Conservation (phyloP, 1,139 yeast species). For the Zygosaccharomyces sapae region DNA sequence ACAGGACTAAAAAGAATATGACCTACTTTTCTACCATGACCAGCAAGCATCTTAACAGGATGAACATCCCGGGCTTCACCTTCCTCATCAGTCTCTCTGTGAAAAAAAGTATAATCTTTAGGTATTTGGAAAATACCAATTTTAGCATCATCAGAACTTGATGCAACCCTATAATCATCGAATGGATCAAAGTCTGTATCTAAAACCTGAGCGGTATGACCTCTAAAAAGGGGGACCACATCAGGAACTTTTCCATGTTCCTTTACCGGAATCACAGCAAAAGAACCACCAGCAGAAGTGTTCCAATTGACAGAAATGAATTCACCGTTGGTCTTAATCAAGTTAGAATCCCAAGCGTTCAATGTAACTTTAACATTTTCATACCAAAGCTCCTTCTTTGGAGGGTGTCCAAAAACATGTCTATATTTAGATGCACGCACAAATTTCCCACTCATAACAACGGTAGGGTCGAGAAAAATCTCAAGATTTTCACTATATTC, state of each 20-base stretch:
- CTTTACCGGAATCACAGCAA: conserved; percentile 79
- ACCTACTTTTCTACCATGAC: conserved; percentile 95
- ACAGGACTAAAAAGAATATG: conserved; percentile 86
- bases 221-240: conserved; percentile 85
- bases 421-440: conserved; percentile 96
- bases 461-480: not conserved
- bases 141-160: conserved; percentile 90
- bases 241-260: conserved; percentile 97
- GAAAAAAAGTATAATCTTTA: conserved; percentile 60
- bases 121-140: conserved; percentile 87
- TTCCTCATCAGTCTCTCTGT: conserved; percentile 52
- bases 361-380: conserved; percentile 82
- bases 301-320: conserved; percentile 88
- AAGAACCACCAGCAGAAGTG: conserved; percentile 95
- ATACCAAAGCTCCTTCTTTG: conserved; percentile 81
- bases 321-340: conserved; percentile 79
- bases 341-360: conserved; percentile 94
- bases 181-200: conserved; percentile 94
- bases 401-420: conserved; percentile 90
- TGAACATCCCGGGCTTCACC: conserved; percentile 64
- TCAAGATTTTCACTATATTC: too few species aligned
- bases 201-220: conserved; percentile 90
- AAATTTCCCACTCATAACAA: conserved; percentile 66
- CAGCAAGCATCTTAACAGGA: conserved; percentile 66
- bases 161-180: conserved; percentile 67